Base-by-base conservation (phyloP, 2,329 filamentous ascomycete genomes). In the Madurella mycetomatis region DNA sequence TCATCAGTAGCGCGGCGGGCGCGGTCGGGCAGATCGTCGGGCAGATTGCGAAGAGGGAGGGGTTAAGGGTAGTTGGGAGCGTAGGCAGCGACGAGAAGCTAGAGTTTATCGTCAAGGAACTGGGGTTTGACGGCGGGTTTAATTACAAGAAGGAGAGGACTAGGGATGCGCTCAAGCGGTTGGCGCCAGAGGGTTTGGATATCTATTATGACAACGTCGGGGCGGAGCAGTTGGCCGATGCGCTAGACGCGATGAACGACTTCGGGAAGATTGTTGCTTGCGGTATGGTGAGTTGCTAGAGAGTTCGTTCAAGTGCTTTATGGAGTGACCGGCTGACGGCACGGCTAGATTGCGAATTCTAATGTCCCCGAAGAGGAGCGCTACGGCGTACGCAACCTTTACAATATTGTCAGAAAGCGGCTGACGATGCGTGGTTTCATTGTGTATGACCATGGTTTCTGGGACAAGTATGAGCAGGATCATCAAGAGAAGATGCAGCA, bases 111-210 rank as follows among this genome's bases (percentile, higher is more conserved):
- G 66, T 61, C 42, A 70, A 76, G 52, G 73, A 79, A 64, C 72
- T 81, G 1, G 78, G 77, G 9, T 81, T 77, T 60, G 77, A 81
- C 52, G 73, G 61, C 15, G 90, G 85, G 9, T 94, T 92, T 75
- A 94, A 95, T 77, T 95, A 95, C 79, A 92, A 94, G 80, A 91
- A 82, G 62, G 88, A 94, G 74, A 81, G 79, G 62, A 80, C 88
- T 0, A 66, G 72, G 1, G 85, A 86, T 11, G 89, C 88, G 0
- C 76, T 95, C 53, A 71, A 76, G 60, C 79, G 87, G 54, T 77
- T 94, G 16, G 87, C 87, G 0, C 88, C 89, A 0, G 71, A 90
- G 12, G 90, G 89, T 4, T 80, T 95, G 58, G 89, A 95, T 65
- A 90, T 80, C 17, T 79, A 79, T 68, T 81, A 72, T 54, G 78